These are phyloP conservation scores for Nitzschia palea DNA, from an alignment of 108 stramenopile species.

Conservation along the genomic window DNA sequence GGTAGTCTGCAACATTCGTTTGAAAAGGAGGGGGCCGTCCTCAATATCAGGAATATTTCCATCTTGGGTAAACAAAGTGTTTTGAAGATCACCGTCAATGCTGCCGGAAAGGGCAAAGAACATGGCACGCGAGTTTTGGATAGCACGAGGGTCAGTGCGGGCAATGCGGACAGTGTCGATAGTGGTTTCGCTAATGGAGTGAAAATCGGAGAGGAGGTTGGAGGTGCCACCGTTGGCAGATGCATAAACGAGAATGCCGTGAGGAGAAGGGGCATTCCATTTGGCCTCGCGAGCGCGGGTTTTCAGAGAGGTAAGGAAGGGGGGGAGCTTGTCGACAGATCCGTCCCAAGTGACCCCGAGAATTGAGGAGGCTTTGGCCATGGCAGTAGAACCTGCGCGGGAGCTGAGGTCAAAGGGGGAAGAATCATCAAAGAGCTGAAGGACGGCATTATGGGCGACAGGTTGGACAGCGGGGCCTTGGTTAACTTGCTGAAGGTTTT, in stretches of 20 bases:
- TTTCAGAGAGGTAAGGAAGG: background rate
- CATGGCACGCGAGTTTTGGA: background rate
- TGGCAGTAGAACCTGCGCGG: background rate
- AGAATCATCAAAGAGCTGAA: background rate
- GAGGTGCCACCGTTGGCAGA: background rate
- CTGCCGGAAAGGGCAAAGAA: background rate
- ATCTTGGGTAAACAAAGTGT: background rate
- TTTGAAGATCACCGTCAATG: background rate
- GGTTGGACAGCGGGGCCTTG: background rate
- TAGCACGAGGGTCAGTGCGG: conserved; percentile 4
- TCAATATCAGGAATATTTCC: background rate
- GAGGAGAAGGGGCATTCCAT: conserved; percentile 7
- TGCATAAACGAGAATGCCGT: conserved; percentile 12
- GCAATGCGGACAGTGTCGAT: background rate
- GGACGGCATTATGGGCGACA: background rate
- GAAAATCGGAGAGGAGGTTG: background rate
- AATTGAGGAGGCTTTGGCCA: background rate
- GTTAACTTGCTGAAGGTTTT: no score
- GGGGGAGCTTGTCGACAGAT: background rate
- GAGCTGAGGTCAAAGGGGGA: conserved; percentile 2
- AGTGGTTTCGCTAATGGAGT: background rate
- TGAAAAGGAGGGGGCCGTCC: background rate
- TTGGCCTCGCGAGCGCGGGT: background rate
- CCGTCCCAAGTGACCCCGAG: background rate
- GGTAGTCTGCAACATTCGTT: background rate